A percentile compares a stretch with the other conserved stretches of the same genome.
These are phyloP conservation scores for Mortierella antarctica DNA, from an alignment of 192 early-diverging fungal genomes.

Conservation along the genomic window DNA sequence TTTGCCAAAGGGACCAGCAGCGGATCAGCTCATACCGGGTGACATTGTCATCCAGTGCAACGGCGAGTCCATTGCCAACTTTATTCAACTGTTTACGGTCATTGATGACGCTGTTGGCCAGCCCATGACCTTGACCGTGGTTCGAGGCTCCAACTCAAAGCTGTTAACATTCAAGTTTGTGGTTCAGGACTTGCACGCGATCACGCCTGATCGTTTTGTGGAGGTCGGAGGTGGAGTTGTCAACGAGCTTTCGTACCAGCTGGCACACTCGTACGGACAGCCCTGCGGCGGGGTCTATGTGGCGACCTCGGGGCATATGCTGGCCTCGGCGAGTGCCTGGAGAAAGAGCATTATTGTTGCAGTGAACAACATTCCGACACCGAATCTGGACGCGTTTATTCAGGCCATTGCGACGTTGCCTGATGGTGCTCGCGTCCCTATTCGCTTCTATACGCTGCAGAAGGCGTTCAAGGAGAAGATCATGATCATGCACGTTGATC, in stretches of 20 bases:
- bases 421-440: slow-evolving; percentile 69
- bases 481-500: slow-evolving; percentile 85
- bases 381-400: slow-evolving; percentile 74
- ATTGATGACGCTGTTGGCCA: slow-evolving; percentile 72
- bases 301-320: slow-evolving; percentile 73
- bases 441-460: slow-evolving; percentile 79
- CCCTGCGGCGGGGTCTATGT: slow-evolving; percentile 87
- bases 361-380: slow-evolving; percentile 73
- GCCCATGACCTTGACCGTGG: slow-evolving; percentile 62
- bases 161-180: slow-evolving; percentile 36
- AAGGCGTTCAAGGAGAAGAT: slow-evolving; percentile 86
- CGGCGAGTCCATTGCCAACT: slow-evolving; percentile 73
- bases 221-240: slow-evolving; percentile 87
- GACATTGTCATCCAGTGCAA: slow-evolving; percentile 80
- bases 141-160: slow-evolving; percentile 61
- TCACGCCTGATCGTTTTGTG: slow-evolving; percentile 87
- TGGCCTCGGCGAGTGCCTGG: slow-evolving; percentile 73
- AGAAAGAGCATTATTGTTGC: slow-evolving; percentile 75
- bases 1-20: slow-evolving; percentile 78
- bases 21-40: slow-evolving; percentile 68
- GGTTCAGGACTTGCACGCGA: slow-evolving; percentile 78
- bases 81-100: slow-evolving; percentile 71
- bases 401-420: slow-evolving; percentile 71
- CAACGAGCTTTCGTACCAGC: slow-evolving; percentile 79
- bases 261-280: slow-evolving; percentile 76